These are phyloP conservation scores for Aureobasidium sp. DNA, from an alignment of 2,329 filamentous ascomycete species.

Conservation along the genomic window DNA sequence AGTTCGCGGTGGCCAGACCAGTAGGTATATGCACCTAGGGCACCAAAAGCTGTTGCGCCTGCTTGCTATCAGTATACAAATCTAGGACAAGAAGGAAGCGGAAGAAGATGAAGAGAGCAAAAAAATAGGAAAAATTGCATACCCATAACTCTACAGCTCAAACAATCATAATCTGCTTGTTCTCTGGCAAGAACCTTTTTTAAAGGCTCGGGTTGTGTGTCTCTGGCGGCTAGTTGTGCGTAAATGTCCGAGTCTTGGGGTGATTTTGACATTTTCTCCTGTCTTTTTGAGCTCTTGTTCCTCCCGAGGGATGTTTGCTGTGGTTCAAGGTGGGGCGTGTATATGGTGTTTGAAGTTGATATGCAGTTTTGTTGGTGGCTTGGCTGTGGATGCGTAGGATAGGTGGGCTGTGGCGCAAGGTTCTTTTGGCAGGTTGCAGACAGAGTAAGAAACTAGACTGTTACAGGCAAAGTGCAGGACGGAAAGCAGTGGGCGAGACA, in stretches of 20 bases:
- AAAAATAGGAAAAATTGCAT: not conserved
- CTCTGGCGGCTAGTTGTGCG: not conserved
- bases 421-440: not conserved
- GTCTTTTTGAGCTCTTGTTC: no score
- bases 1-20: slow-evolving; percentile 41
- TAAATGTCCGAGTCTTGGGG: not conserved
- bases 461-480: not conserved
- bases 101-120: not conserved
- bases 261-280: not conserved
- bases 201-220: slow-evolving; percentile 18
- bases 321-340: not conserved
- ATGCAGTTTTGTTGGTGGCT: not conserved
- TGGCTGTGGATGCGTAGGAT: not conserved
- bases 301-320: not conserved
- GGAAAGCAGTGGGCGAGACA: not conserved
- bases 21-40: slow-evolving; percentile 42
- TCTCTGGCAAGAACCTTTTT: slow-evolving; percentile 39
- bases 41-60: slow-evolving; percentile 41
- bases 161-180: slow-evolving; percentile 35
- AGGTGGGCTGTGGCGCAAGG: not conserved
- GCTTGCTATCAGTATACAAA: not conserved
- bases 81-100: not conserved
- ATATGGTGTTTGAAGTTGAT: not conserved
- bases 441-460: not conserved
- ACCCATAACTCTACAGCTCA: slow-evolving; percentile 30